phyloP scores from a whole-genome alignment of 2,329 filamentous ascomycete species.

The Aspergillus melleus region DNA sequence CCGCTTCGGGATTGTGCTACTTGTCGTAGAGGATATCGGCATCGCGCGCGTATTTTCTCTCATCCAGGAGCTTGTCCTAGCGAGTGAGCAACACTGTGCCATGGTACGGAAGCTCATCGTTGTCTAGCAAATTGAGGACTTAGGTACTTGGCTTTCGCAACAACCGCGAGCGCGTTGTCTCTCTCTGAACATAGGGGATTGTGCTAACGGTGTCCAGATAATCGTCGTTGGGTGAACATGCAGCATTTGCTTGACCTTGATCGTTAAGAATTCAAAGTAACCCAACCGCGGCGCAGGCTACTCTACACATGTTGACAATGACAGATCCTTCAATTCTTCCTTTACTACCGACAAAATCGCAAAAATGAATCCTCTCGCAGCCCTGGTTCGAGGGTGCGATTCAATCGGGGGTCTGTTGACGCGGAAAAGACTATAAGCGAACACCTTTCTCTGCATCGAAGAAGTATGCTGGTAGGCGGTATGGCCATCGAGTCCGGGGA shows the following conservation, averaged over 20 bases:
- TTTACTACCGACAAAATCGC: slow-evolving; percentile 1
- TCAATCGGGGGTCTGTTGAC: background rate
- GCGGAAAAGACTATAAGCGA: background rate
- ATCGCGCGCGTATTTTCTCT: background rate
- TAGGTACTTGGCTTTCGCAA: background rate
- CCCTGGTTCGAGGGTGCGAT: background rate
- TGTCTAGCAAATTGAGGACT: background rate
- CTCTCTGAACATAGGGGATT: background rate
- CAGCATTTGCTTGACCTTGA: background rate
- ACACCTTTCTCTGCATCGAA: background rate
- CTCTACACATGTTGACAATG: background rate
- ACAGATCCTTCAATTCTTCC: background rate
- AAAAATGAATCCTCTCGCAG: background rate
- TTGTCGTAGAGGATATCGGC: slow-evolving; percentile 3
- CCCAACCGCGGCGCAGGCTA: background rate
- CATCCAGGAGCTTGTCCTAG: background rate
- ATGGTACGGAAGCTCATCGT: background rate
- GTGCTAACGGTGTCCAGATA: background rate
- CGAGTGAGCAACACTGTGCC: background rate
- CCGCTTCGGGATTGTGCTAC: slow-evolving; percentile 1
- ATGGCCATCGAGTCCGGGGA: background rate
- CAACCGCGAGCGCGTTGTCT: background rate
- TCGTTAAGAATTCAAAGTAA: background rate
- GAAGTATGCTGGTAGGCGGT: slow-evolving; percentile 5
- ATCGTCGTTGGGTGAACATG: background rate